Base-by-base conservation (phyloP, 2,329 filamentous ascomycete genomes). In the Colletotrichum plurivorum region DNA sequence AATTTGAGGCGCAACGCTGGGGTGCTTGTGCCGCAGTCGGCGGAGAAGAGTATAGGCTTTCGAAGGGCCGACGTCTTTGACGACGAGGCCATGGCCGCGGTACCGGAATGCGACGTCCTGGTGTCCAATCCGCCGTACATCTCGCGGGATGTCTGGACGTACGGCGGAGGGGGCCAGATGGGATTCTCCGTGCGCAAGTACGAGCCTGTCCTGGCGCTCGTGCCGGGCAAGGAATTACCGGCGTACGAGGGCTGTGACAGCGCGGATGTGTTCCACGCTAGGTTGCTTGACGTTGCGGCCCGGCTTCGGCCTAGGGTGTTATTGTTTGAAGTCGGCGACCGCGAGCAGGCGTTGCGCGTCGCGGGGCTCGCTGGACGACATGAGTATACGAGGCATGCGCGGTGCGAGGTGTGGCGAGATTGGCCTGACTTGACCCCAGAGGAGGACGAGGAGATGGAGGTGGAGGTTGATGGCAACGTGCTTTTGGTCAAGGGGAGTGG, bases 61-160 rank as follows among this genome's bases (percentile, higher is more conserved):
- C n/a, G n/a, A n/a, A n/a, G n/a, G n/a, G n/a, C n/a, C 1, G 81
- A 90, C 67, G 78, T 90, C 15, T 89, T 89, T 70, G 75, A 77
- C 7, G 79, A 84, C 16, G 75, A 73, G 41, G 81, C 80, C 69
- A 78, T 84, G 60, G 51, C 70, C 3, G 39, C 65, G 2, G 67
- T 81, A 2, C 52, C 75, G 1, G 49, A 52, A 3, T 86, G 78
- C 75, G 90, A 97, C 71, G 81, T 98, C 4, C 80, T 99, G 1
- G 88, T 96, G 43, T 93, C 93, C 1, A 99, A 99, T 75, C 96
- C 96, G 16, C 96, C 96, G 0, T 98, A 98, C 78, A 91, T 98
- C 58, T 97, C 94, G 2, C 82, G 84, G 0, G 73, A 77, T 46
- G 74, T 79, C 10, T 84, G 82, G 82, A 68, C 77, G 43, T 71